Percentiles rank a stretch among this genome's conserved stretches.
These are phyloP conservation scores for Nitzschia palea DNA, from an alignment of 108 stramenopile genomes.

Conservation along the genomic window DNA sequence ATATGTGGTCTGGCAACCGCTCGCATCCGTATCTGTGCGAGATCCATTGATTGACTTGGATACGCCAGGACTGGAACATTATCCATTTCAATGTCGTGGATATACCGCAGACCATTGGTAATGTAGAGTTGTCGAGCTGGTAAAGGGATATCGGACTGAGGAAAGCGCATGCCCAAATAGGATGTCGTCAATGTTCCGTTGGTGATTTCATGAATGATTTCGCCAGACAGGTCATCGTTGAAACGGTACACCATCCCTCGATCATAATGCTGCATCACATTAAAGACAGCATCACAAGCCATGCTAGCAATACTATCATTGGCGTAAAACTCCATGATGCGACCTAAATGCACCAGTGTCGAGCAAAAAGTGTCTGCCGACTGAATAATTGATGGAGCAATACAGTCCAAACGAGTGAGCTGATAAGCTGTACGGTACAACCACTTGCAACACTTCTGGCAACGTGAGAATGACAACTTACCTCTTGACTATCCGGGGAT, in stretches of 20 bases:
- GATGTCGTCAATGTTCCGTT: background rate
- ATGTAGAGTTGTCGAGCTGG: conserved; percentile 21
- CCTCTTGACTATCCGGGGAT: background rate
- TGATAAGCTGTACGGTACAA: too few relatives aligned
- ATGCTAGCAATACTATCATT: conserved; percentile 12
- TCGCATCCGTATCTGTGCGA: conserved; percentile 17
- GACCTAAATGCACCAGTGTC: conserved; percentile 5
- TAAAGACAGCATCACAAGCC: conserved; percentile 26
- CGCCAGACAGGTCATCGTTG: conserved; percentile 29
- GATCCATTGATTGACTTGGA: background rate
- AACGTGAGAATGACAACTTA: background rate
- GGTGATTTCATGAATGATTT: conserved; percentile 32
- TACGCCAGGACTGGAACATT: conserved; percentile 2
- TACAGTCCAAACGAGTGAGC: too few relatives aligned
- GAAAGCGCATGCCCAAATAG: conserved; percentile 24
- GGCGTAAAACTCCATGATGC: conserved; percentile 21
- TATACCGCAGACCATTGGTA: conserved; percentile 25
- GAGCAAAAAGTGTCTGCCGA: background rate
- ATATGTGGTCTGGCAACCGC: conserved; percentile 23
- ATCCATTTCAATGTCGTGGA: conserved; percentile 14
- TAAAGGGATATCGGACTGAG: conserved; percentile 19
- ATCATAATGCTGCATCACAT: conserved; percentile 19
- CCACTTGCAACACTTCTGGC: too few relatives aligned
- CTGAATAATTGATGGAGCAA: too few relatives aligned
- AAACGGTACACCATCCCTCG: conserved; percentile 32